Conservation (phyloP, 169 alveolate genomes). For the Plasmodium sp. region DNA sequence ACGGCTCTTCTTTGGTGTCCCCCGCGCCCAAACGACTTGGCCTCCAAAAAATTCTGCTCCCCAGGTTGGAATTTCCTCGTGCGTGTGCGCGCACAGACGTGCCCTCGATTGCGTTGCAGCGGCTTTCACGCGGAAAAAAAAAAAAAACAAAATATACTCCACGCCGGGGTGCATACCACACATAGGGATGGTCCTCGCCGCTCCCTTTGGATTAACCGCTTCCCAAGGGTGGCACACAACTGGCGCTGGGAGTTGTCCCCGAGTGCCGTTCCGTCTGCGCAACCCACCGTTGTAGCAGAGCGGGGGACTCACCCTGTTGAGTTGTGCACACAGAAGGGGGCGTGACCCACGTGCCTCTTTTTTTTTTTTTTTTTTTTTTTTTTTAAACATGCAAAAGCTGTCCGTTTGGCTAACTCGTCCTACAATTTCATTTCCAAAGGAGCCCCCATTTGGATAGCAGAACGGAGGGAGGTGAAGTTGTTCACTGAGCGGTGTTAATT, state of each 20-base stretch:
- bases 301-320: neutral
- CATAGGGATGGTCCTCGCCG: neutral
- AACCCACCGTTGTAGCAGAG: neutral
- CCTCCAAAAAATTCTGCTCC: neutral
- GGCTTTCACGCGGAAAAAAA: neutral
- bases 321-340: neutral
- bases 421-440: neutral
- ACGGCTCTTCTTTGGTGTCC: neutral
- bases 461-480: neutral
- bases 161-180: neutral
- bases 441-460: neutral
- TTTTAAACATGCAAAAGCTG: neutral
- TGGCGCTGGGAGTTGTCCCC: neutral
- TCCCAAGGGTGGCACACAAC: neutral
- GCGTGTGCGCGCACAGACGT: neutral
- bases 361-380: too few relatives aligned
- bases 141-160: neutral
- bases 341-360: neutral
- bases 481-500: neutral
- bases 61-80: neutral
- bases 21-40: neutral
- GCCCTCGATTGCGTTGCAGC: neutral
- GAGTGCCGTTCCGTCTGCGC: neutral
- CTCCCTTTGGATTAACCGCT: neutral
- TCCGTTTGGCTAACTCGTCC: neutral